phyloP scores from a whole-genome alignment of 2,329 filamentous ascomycete genomes.

The Pestalotiopsis sp. region DNA sequence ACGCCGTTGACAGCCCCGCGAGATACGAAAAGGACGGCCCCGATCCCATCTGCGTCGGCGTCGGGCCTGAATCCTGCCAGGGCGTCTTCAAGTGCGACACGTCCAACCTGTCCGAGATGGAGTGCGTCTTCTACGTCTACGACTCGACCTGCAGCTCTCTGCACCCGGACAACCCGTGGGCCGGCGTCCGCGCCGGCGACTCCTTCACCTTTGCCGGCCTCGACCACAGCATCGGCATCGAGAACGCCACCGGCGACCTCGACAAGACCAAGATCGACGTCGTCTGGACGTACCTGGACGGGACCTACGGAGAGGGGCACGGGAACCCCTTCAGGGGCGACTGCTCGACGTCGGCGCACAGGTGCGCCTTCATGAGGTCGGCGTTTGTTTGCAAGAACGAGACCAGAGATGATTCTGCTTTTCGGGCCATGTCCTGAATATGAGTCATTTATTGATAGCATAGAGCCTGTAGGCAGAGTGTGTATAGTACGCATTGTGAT shows the following conservation, averaged over 20 bases:
- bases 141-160: neutral
- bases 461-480: too few relatives aligned
- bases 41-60: neutral
- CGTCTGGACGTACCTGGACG: neutral
- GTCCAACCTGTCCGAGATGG: neutral
- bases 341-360: neutral
- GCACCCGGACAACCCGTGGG: neutral
- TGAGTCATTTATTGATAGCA: too few relatives aligned
- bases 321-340: neutral
- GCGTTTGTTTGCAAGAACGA: neutral
- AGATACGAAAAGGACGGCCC: neutral
- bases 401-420: neutral
- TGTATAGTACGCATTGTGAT: too few relatives aligned
- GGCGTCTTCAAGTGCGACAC: constrained; percentile 6
- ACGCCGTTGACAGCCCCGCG: neutral
- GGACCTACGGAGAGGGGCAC: neutral
- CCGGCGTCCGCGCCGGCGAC: neutral
- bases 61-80: neutral
- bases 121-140: constrained; percentile 5
- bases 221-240: neutral
- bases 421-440: too few relatives aligned
- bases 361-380: constrained; percentile 1
- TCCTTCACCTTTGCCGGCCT: neutral
- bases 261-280: neutral
- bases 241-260: neutral